A percentile compares a stretch with the other conserved stretches of the same genome.
Conservation (phyloP, 2,329 filamentous ascomycete species). For the Monilinia aucupariae region DNA sequence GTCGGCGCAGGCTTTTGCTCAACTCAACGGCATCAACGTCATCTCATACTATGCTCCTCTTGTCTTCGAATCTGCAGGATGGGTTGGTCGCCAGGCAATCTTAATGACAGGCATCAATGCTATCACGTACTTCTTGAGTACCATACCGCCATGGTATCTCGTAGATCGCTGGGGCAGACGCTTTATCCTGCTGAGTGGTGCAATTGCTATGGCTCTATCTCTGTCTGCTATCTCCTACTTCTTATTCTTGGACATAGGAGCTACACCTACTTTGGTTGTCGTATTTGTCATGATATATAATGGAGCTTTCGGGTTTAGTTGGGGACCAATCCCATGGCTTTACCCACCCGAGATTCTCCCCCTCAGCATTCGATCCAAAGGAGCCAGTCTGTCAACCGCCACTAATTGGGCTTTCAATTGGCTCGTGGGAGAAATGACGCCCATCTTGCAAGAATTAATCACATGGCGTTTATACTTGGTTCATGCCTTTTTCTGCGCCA, state of each 20-base stretch:
- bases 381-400: conserved; percentile 90
- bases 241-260: conserved; percentile 74
- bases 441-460: conserved; percentile 85
- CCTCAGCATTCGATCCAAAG: conserved; percentile 93
- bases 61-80: conserved; percentile 96
- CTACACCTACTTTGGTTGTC: conserved; percentile 80
- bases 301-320: conserved; percentile 91
- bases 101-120: conserved; percentile 97
- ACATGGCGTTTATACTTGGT: conserved; percentile 91
- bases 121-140: conserved; percentile 84
- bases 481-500: conserved; percentile 93
- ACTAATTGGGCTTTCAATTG: conserved; percentile 99
- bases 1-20: conserved; percentile 92
- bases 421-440: conserved; percentile 92
- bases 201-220: conserved; percentile 81
- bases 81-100: conserved; percentile 82
- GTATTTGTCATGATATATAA: conserved; percentile 98
- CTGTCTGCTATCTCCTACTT: conserved; percentile 92
- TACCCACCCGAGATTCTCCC: conserved; percentile 99
- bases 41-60: conserved; percentile 98
- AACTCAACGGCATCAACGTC: conserved; percentile 98
- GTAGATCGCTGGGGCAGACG: conserved; percentile 89
- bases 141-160: conserved; percentile 93
- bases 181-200: conserved; percentile 82
- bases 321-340: conserved; percentile 97